These are phyloP conservation scores for Saksenaea vasiformis DNA, from an alignment of 371 early-diverging fungal species.

Conservation along the genomic window DNA sequence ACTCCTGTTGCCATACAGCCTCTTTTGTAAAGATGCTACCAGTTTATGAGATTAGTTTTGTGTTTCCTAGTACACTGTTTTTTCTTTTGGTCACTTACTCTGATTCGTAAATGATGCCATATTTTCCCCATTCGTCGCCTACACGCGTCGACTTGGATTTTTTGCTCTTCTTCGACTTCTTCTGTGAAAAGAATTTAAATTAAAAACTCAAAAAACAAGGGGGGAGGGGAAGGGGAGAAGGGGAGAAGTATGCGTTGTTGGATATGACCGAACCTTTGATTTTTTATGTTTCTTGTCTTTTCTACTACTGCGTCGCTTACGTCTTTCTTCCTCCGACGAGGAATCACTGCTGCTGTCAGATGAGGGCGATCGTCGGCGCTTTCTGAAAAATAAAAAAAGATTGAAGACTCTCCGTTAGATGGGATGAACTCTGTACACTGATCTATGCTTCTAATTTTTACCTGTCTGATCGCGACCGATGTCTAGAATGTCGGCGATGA, in stretches of 20 bases:
- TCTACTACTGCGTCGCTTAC: conserved; percentile 17
- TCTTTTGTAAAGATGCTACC: conserved; percentile 61
- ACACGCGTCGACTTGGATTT: conserved; percentile 26
- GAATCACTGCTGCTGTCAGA: conserved; percentile 8
- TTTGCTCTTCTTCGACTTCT: conserved; percentile 37
- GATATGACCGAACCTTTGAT: conserved; percentile 19
- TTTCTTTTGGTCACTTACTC: conserved; percentile 30
- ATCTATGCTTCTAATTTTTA: not conserved
- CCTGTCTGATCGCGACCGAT: conserved; percentile 10
- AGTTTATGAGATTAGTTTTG: not conserved
- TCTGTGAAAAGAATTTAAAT: not conserved
- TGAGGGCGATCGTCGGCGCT: conserved; percentile 14
- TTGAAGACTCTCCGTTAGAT: no score
- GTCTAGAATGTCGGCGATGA: conserved; percentile 3
- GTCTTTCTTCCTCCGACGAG: conserved; percentile 12
- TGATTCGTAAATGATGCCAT: conserved; percentile 61
- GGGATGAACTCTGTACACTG: no score
- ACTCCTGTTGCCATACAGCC: conserved; percentile 19
- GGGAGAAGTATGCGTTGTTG: no score
- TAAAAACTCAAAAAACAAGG: not conserved
- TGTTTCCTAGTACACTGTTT: not conserved
- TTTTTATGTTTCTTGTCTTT: conserved; percentile 37
- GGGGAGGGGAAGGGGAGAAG: no score
- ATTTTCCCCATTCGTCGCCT: conserved; percentile 52
- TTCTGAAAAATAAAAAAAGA: conserved; percentile 4